Base-by-base conservation (phyloP, 164 flowering plant genomes). In the Warburgia ugandensis region DNA sequence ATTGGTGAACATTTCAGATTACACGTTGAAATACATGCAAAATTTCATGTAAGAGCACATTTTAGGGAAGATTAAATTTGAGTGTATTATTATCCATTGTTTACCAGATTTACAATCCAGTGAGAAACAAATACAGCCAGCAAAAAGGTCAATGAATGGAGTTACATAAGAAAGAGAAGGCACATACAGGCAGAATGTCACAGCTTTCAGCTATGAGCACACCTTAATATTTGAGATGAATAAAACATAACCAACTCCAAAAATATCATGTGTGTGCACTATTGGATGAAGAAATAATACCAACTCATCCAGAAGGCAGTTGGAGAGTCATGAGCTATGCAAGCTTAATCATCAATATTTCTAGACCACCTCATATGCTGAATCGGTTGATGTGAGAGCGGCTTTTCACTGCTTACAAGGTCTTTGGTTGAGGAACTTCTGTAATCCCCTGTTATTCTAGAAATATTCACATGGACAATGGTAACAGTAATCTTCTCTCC, bases 381-480 rank as follows among this genome's bases (percentile, higher is more conserved):
- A 45, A 60, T 6, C 29, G 40, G 25, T 31, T 39, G 30, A 50
- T 20, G 16, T 31, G 37, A 50, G n/a, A 33, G 44, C 20, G 35
- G 29, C 28, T 28, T 32, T 48, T 11, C 39, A 29, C 27, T 25
- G 21, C 14, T 51, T 16, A 44, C 9, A 43, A 43, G 11, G 22
- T n/a, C 13, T 16, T 36, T 3, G 37, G 30, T 12, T 6, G 35
- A 22, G 45, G 32, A 33, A 51, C 38, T 52, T n/a, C 6, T 48
- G 28, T n/a, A 37, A 60, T 45, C 30, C 44, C 44, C 44, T 43
- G 21, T 20, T 28, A 2, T 44, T 43, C n/a, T 27, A 27, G 13
- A 12, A 16, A 50, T 41, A 29, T 22, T 77, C 73, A 75, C 78
- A 77, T 73, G 41, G 83, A 76, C 58, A 78, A 51, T 5, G 79